phyloP scores from a whole-genome alignment of 495 filamentous ascomycete species.

The Endocarpon pusillum region DNA sequence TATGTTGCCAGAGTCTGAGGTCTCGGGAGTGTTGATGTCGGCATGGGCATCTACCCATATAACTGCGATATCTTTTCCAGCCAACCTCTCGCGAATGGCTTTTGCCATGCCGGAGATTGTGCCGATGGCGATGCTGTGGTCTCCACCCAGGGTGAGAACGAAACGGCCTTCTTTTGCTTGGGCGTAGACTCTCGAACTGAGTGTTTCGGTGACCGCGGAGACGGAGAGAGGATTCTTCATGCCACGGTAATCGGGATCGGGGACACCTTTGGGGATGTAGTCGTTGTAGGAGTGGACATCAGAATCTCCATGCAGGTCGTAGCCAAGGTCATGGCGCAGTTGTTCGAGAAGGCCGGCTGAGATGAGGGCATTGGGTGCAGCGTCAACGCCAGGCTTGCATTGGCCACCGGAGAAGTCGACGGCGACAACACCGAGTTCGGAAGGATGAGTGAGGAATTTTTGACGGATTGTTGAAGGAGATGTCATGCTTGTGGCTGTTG shows the following conservation, averaged over 20 bases:
- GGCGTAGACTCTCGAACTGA: slow-evolving; percentile 72
- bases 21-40: slow-evolving; percentile 93
- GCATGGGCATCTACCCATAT: slow-evolving; percentile 99
- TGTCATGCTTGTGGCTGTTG: slow-evolving; percentile 34
- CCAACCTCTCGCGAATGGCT: slow-evolving; percentile 65
- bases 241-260: slow-evolving; percentile 65
- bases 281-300: slow-evolving; percentile 69
- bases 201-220: slow-evolving; percentile 63
- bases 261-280: slow-evolving; percentile 43
- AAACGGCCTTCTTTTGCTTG: slow-evolving; percentile 74
- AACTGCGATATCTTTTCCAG: slow-evolving; percentile 63
- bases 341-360: slow-evolving; percentile 73
- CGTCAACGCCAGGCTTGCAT: slow-evolving; percentile 84
- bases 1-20: slow-evolving; percentile 77
- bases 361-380: slow-evolving; percentile 80
- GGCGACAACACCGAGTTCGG: slow-evolving; percentile 79
- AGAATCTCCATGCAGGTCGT: slow-evolving; percentile 72
- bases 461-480: slow-evolving; percentile 56
- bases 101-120: slow-evolving; percentile 70
- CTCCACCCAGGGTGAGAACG: slow-evolving; percentile 84
- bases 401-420: slow-evolving; percentile 97
- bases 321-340: slow-evolving; percentile 69
- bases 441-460: slow-evolving; percentile 61
- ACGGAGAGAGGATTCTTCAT: slow-evolving; percentile 92
- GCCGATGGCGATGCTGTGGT: slow-evolving; percentile 93